Evolutionary conservation across 2,329 filamentous ascomycete genomes (phyloP).

Genomic region (Tolypocladium ophioglossoides): DNA sequence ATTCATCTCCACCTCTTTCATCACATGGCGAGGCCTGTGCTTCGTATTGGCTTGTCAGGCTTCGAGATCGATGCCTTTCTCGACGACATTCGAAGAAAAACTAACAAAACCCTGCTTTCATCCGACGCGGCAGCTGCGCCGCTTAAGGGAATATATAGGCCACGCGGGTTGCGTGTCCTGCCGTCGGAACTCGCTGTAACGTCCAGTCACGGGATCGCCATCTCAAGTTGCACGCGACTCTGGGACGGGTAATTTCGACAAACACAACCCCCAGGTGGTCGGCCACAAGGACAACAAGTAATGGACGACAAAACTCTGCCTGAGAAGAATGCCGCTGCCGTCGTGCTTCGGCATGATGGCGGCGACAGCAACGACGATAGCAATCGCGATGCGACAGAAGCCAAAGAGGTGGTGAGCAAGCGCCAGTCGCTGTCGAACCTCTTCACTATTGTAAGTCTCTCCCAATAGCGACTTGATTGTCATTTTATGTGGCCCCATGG

Average conservation of each 20-base stretch:
- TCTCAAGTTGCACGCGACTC: not conserved
- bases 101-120: not conserved
- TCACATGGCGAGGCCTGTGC: not conserved
- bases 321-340: not conserved
- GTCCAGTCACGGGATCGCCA: not conserved
- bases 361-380: not conserved
- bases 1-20: not conserved
- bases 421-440: conserved; percentile 13
- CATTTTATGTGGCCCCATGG: not conserved
- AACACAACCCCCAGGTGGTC: not conserved
- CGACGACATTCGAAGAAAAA: no score
- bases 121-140: not conserved
- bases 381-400: not conserved
- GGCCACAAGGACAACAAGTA: not conserved
- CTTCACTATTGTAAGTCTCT: conserved; percentile 13
- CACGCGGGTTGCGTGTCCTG: not conserved
- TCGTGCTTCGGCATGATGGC: not conserved
- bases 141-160: not conserved
- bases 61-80: not conserved
- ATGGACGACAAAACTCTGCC: not conserved
- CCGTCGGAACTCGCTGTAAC: not conserved
- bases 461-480: not conserved
- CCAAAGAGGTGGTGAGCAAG: not conserved
- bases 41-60: not conserved
- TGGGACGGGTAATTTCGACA: not conserved